phyloP scores from a whole-genome alignment of 2,329 filamentous ascomycete species.

The Beauveria asiatica region DNA sequence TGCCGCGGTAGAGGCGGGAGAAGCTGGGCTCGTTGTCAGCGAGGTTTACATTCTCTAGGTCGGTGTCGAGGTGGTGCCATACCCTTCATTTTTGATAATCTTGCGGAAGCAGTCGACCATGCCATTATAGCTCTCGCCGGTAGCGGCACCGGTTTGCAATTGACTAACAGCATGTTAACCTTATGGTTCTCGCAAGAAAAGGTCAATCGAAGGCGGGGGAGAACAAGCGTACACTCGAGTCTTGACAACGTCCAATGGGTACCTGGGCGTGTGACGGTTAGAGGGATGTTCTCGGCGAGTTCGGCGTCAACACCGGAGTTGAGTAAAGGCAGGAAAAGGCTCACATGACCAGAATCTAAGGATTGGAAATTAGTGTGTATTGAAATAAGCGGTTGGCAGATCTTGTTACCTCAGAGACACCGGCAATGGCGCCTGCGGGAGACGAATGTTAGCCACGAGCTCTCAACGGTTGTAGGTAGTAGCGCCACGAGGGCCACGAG shows the following conservation, averaged over 20 bases:
- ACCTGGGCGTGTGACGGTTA: slow-evolving; percentile 49
- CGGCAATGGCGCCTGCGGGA: slow-evolving; percentile 72
- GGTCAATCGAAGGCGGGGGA: neutral
- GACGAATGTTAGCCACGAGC: slow-evolving; percentile 12
- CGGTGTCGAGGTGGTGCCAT: slow-evolving; percentile 17
- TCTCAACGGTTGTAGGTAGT: neutral
- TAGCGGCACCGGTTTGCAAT: slow-evolving; percentile 68
- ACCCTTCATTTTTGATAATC: slow-evolving; percentile 95
- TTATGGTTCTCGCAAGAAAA: slow-evolving; percentile 1
- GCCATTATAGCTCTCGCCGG: slow-evolving; percentile 84
- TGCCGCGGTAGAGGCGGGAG: slow-evolving; percentile 90
- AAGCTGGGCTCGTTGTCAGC: slow-evolving; percentile 43
- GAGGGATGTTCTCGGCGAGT: slow-evolving; percentile 13
- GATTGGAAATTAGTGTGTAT: neutral
- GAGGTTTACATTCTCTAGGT: neutral
- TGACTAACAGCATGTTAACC: slow-evolving; percentile 49
- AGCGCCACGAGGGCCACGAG: neutral
- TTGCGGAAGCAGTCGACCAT: slow-evolving; percentile 98
- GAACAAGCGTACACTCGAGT: slow-evolving; percentile 71
- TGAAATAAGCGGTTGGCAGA: slow-evolving; percentile 9
- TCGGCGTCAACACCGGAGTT: slow-evolving; percentile 5
- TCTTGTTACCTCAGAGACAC: slow-evolving; percentile 75
- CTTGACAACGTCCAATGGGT: slow-evolving; percentile 97
- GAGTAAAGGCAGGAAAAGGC: slow-evolving; percentile 20
- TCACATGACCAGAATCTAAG: slow-evolving; percentile 80